Conservation (phyloP, 2,329 filamentous ascomycete species). For the Fusarium chuoi region DNA sequence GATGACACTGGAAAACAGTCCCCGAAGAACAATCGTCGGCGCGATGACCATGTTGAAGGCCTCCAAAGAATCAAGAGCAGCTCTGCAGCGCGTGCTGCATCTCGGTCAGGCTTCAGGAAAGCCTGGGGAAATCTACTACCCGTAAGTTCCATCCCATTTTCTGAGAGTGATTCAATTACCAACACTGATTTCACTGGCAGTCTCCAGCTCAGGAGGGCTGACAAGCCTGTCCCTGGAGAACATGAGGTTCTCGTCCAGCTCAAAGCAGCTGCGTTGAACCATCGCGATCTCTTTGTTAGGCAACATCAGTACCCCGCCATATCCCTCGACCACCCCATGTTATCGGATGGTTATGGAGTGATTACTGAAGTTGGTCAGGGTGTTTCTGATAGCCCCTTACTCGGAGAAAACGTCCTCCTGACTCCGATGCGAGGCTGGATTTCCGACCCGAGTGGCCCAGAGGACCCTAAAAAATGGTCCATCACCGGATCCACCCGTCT, state of each 20-base stretch:
- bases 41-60: background rate
- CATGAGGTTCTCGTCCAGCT: background rate
- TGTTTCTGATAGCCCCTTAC: background rate
- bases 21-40: rapidly evolving
- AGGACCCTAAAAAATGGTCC: background rate
- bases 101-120: background rate
- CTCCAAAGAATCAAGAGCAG: background rate
- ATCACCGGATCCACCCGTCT: background rate
- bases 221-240: background rate
- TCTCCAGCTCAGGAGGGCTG: background rate
- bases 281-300: background rate
- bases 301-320: background rate
- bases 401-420: background rate
- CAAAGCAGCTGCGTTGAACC: background rate
- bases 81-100: background rate
- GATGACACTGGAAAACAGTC: rapidly evolving
- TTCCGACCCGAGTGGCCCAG: background rate
- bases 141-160: background rate
- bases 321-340: background rate
- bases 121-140: background rate
- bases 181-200: background rate
- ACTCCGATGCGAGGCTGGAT: background rate
- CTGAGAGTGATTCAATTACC: background rate
- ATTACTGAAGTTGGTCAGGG: background rate
- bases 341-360: background rate